A percentile compares a stretch with the other conserved stretches of the same genome.
These are phyloP conservation scores for Pseudohalonectria lignicola DNA, from an alignment of 2,329 filamentous ascomycete species.

Conservation along the genomic window DNA sequence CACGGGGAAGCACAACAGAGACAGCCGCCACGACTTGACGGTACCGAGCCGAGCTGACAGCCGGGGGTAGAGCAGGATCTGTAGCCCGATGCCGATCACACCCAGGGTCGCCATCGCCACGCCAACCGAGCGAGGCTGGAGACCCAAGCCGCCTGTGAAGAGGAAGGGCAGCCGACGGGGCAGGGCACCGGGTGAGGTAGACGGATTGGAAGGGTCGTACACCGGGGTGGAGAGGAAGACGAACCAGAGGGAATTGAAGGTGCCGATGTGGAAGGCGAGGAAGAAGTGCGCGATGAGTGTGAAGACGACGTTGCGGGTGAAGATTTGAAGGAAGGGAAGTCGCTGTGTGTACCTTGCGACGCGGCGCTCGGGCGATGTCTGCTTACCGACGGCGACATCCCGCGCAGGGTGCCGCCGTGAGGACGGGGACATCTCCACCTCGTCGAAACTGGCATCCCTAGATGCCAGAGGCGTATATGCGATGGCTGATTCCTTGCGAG, in stretches of 20 bases:
- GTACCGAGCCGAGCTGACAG: conserved; percentile 59
- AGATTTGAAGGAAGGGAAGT: conserved; percentile 41
- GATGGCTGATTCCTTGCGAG: conserved; percentile 6
- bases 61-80: conserved; percentile 60
- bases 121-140: conserved; percentile 61
- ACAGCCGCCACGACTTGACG: conserved; percentile 55
- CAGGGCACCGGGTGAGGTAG: conserved; percentile 15
- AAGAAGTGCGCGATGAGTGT: conserved; percentile 57
- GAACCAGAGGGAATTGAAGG: conserved; percentile 68
- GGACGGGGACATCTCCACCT: conserved; percentile 17
- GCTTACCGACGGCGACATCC: too few species aligned
- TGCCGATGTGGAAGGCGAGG: conserved; percentile 61
- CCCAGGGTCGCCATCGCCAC: conserved; percentile 69
- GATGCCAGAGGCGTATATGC: conserved; percentile 21
- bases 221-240: conserved; percentile 67
- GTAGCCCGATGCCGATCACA: conserved; percentile 61
- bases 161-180: conserved; percentile 37
- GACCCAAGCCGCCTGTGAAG: conserved; percentile 67
- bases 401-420: conserved; percentile 1
- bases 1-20: conserved; percentile 58
- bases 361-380: neutral
- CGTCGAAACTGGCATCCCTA: conserved; percentile 14
- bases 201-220: conserved; percentile 27
- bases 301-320: conserved; percentile 41
- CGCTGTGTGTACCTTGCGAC: conserved; percentile 30